Evolutionary conservation across 2,329 filamentous ascomycete species (phyloP).

Genomic region (Truncatella angustata): DNA sequence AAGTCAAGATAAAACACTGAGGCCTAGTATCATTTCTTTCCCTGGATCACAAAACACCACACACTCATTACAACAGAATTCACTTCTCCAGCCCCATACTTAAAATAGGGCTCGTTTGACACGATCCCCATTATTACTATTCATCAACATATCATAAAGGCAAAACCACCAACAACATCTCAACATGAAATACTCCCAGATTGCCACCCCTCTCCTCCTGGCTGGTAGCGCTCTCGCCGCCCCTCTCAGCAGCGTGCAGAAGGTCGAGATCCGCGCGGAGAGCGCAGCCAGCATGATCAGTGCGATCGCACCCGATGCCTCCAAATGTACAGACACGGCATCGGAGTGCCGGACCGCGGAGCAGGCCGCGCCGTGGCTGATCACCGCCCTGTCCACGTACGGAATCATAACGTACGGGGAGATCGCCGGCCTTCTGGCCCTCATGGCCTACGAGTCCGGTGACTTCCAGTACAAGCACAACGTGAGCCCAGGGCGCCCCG

Average conservation of each 20-base stretch:
- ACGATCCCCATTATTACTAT: background rate
- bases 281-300: constrained; percentile 33
- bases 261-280: background rate
- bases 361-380: constrained; percentile 58
- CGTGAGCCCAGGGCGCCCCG: constrained; percentile 53
- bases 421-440: constrained; percentile 67
- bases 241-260: background rate
- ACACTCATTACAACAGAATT: background rate
- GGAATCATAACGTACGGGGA: constrained; percentile 49
- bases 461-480: constrained; percentile 73
- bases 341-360: constrained; percentile 66
- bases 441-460: constrained; percentile 70
- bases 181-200: constrained; percentile 12
- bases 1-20: too few species aligned
- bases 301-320: constrained; percentile 56
- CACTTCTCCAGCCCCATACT: background rate
- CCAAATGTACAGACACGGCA: constrained; percentile 46
- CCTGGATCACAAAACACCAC: background rate
- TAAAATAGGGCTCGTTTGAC: constrained; percentile 5
- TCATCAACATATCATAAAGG: background rate
- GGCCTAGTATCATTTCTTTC: too few species aligned
- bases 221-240: constrained; percentile 10
- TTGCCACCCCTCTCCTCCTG: constrained; percentile 6
- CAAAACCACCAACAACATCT: background rate
- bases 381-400: constrained; percentile 56